These are phyloP conservation scores for Albatrellus sp. DNA, from an alignment of 1,284 basidiomycete species.

Conservation along the genomic window DNA sequence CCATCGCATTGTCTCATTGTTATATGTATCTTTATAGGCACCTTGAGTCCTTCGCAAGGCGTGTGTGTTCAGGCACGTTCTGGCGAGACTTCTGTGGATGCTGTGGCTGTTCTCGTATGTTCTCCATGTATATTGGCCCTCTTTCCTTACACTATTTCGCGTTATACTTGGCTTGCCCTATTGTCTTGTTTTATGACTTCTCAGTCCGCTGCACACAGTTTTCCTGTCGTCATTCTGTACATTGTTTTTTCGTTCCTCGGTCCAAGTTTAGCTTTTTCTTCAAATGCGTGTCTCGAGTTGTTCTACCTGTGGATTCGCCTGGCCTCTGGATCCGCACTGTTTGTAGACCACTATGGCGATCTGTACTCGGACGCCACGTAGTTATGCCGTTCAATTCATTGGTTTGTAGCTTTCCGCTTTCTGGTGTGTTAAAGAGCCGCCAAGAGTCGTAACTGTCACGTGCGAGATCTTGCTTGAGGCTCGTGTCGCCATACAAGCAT, in stretches of 20 bases:
- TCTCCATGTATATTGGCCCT: background rate
- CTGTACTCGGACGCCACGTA: no score
- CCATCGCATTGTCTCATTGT: conserved; percentile 6
- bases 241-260: background rate
- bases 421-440: no score
- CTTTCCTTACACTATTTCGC: background rate
- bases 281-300: background rate
- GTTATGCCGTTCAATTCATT: no score
- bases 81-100: no score
- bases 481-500: background rate
- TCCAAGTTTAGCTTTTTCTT: background rate
- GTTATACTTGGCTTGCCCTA: background rate
- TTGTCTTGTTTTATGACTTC: background rate
- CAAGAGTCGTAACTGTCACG: no score
- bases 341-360: background rate
- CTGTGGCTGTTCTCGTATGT: no score
- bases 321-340: background rate
- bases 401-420: no score
- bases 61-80: no score
- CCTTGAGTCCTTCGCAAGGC: background rate
- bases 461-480: background rate
- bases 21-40: conserved; percentile 4
- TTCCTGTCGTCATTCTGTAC: background rate
- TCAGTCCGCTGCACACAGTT: background rate
- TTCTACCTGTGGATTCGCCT: background rate